phyloP scores from a whole-genome alignment of 2,329 filamentous ascomycete species.

The Calycina marina region DNA sequence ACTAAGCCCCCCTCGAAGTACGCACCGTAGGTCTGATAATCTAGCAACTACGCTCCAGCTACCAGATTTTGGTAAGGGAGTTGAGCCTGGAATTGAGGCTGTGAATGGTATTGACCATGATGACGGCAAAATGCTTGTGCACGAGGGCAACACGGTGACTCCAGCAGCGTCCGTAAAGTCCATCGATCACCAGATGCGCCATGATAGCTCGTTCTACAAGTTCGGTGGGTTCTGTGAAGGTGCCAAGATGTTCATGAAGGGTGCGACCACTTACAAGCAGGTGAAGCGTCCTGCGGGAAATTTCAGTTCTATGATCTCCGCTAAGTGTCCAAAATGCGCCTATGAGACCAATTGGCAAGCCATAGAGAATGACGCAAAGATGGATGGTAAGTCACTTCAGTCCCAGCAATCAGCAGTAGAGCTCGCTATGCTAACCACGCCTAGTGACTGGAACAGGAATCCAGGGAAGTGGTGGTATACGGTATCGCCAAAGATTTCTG shows the following conservation, averaged over 20 bases:
- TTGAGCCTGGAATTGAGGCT: slow-evolving; percentile 17
- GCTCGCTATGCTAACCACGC: too few species aligned
- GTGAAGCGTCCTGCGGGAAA: slow-evolving; percentile 20
- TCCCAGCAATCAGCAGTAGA: too few species aligned
- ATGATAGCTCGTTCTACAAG: slow-evolving; percentile 20
- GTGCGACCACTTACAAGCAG: slow-evolving; percentile 18
- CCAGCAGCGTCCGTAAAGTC: slow-evolving; percentile 14
- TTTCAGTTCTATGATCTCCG: slow-evolving; percentile 17
- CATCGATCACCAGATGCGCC: slow-evolving; percentile 16
- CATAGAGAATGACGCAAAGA: slow-evolving; percentile 18
- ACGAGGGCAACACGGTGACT: slow-evolving; percentile 1
- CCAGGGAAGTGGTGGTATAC: slow-evolving; percentile 18
- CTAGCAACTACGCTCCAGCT: slow-evolving; percentile 12
- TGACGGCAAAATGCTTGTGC: slow-evolving; percentile 7
- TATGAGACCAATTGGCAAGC: slow-evolving; percentile 21
- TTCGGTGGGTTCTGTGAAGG: slow-evolving; percentile 22
- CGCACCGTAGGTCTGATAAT: slow-evolving; percentile 8
- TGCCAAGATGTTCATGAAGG: slow-evolving; percentile 15
- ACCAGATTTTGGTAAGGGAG: slow-evolving; percentile 12
- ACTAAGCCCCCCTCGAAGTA: slow-evolving; percentile 12
- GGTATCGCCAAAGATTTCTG: slow-evolving; percentile 20
- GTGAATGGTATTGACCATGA: slow-evolving; percentile 10
- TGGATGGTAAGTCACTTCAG: slow-evolving; percentile 11
- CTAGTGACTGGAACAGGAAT: too few species aligned
- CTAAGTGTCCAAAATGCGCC: slow-evolving; percentile 19